Percentiles rank a stretch among this genome's conserved stretches.
Conservation (phyloP, 2,329 filamentous ascomycete genomes). For the Cadophora sp. region DNA sequence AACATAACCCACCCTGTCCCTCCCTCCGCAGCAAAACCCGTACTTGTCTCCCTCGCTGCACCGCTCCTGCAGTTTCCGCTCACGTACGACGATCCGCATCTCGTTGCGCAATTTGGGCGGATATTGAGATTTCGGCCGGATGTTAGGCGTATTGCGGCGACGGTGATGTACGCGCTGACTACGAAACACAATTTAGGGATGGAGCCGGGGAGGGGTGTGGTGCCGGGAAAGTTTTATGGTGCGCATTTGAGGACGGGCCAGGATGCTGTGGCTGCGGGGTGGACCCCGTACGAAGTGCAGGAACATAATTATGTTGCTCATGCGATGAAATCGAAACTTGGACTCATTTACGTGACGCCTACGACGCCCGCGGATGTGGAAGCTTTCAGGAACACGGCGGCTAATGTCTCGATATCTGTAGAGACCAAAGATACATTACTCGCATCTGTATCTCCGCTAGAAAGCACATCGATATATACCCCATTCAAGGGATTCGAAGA, state of each 20-base stretch:
- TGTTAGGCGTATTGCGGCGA: slow-evolving; percentile 40
- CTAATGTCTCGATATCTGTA: slow-evolving; percentile 45
- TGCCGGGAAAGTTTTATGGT: slow-evolving; percentile 44
- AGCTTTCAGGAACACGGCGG: slow-evolving; percentile 46
- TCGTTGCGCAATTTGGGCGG: slow-evolving; percentile 47
- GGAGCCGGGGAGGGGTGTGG: slow-evolving; percentile 36
- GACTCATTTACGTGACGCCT: slow-evolving; percentile 50
- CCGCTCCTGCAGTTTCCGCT: slow-evolving; percentile 44
- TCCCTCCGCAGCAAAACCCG: slow-evolving; percentile 13
- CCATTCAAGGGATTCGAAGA: slow-evolving; percentile 15
- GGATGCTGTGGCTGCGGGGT: slow-evolving; percentile 45
- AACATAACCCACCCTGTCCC: slow-evolving; percentile 21
- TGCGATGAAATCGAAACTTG: slow-evolving; percentile 39
- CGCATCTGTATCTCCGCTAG: neutral
- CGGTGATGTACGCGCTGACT: slow-evolving; percentile 42
- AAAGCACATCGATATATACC: neutral
- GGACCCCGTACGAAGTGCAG: slow-evolving; percentile 46
- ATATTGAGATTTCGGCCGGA: slow-evolving; percentile 41
- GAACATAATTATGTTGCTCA: slow-evolving; percentile 44
- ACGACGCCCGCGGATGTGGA: slow-evolving; percentile 47
- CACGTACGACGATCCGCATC: slow-evolving; percentile 39
- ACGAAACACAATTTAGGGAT: slow-evolving; percentile 35
- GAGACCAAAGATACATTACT: slow-evolving; percentile 41
- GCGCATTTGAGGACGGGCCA: slow-evolving; percentile 47
- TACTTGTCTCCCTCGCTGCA: slow-evolving; percentile 21